phyloP scores from a whole-genome alignment of 176 grass and related monocot genomes.

The Tuctoria greenei region DNA sequence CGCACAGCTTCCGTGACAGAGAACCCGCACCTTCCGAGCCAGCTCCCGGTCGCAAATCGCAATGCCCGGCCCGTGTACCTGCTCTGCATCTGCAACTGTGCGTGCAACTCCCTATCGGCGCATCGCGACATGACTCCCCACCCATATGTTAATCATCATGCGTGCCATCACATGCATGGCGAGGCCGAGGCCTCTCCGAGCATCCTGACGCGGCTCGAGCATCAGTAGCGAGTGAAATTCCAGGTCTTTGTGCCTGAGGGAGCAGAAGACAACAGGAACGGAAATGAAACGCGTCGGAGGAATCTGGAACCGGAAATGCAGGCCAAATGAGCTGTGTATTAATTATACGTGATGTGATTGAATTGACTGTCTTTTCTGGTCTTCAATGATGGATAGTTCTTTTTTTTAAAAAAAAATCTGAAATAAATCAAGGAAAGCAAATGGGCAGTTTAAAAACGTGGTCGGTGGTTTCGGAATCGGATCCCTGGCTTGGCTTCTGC shows the following conservation, averaged over 20 bases:
- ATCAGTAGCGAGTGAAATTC: no score
- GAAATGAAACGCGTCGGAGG: no score
- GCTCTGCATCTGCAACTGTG: neutral
- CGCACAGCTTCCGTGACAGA: neutral
- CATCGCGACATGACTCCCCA: constrained; percentile 20
- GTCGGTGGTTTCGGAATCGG: constrained; percentile 8
- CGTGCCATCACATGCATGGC: neutral
- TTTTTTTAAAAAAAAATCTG: no score
- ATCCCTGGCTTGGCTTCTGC: constrained; percentile 5
- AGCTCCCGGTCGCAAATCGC: neutral
- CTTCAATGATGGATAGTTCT: no score
- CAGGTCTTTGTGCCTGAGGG: no score
- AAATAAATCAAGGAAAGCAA: no score
- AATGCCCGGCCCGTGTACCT: neutral
- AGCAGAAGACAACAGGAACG: neutral
- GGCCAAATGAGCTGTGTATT: no score
- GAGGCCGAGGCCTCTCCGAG: neutral
- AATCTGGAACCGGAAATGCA: no score
- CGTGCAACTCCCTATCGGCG: neutral
- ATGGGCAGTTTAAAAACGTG: no score
- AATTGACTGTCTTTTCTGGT: no score
- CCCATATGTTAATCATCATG: constrained; percentile 17
- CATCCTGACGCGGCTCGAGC: neutral
- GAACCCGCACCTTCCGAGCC: neutral
- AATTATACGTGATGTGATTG: no score